Percentiles rank a stretch among this genome's conserved stretches.
phyloP scores from a whole-genome alignment of 139 green algal genomes.

The Tetradesmus obliquus region DNA sequence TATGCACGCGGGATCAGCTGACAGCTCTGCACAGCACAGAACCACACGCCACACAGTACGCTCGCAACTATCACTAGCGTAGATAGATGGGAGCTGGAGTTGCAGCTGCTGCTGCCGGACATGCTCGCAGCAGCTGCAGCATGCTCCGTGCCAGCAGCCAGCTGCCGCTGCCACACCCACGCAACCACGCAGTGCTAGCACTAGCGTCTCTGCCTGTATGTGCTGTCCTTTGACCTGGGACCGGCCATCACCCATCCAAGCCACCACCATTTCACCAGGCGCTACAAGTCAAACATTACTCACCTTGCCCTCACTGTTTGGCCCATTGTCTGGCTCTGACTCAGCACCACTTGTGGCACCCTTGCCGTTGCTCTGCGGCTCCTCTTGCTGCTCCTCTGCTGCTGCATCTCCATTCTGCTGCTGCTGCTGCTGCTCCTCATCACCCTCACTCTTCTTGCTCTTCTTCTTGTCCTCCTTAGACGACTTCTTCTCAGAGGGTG shows the following conservation, averaged over 20 bases:
- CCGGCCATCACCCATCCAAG: background rate
- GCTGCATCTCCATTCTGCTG: background rate
- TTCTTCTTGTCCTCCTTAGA: slow-evolving; percentile 5
- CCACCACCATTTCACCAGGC: background rate
- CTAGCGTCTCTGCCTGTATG: too few species aligned
- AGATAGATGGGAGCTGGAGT: too few species aligned
- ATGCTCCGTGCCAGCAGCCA: too few species aligned
- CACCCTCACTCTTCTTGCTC: slow-evolving; percentile 24
- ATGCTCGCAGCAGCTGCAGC: too few species aligned
- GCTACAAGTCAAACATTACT: background rate
- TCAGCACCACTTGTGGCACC: background rate
- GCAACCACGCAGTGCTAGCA: too few species aligned
- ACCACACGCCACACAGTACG: too few species aligned
- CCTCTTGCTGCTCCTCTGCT: slow-evolving; percentile 15
- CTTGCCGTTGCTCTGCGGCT: background rate
- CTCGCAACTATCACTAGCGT: too few species aligned
- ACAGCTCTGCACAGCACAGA: too few species aligned
- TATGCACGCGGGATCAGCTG: too few species aligned
- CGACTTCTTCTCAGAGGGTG: background rate
- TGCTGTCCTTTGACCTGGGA: too few species aligned
- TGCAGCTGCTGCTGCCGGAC: too few species aligned
- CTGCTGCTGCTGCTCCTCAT: slow-evolving; percentile 32
- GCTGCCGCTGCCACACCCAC: too few species aligned
- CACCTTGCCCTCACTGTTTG: background rate
- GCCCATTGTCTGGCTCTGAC: background rate